Percentiles rank a stretch among this genome's conserved stretches.
Conservation (phyloP, 2,329 filamentous ascomycete species). For the Plenodomus biglobosus region DNA sequence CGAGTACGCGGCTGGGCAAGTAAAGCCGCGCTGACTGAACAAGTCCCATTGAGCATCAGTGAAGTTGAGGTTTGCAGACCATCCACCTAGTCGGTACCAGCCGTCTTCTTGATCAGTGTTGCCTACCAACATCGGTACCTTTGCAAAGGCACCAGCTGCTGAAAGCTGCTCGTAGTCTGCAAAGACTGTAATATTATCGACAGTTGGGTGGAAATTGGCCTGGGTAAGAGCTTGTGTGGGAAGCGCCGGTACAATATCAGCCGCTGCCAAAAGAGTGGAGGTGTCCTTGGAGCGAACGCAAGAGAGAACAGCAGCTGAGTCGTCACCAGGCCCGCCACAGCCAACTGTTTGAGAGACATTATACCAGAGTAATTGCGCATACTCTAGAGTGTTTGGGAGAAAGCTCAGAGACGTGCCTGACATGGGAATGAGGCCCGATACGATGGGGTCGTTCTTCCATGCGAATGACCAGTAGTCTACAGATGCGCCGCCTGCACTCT, state of each 20-base stretch:
- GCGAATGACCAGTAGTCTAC: conserved; percentile 56
- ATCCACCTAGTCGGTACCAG: conserved; percentile 32
- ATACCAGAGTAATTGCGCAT: conserved; percentile 30
- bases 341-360: conserved; percentile 46
- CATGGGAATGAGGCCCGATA: conserved; percentile 50
- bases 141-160: conserved; percentile 24
- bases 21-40: conserved; percentile 28
- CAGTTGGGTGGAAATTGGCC: conserved; percentile 35
- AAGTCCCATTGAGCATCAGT: conserved; percentile 28
- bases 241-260: conserved; percentile 28
- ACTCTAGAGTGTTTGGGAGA: conserved; percentile 27
- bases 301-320: conserved; percentile 30
- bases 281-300: conserved; percentile 42
- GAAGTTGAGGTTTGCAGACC: conserved; percentile 21
- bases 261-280: conserved; percentile 24
- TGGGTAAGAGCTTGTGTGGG: conserved; percentile 27
- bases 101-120: conserved; percentile 31
- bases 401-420: conserved; percentile 51
- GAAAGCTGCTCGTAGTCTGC: conserved; percentile 30
- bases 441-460: conserved; percentile 52
- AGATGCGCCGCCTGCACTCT: conserved; percentile 43
- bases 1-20: conserved; percentile 23
- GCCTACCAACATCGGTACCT: conserved; percentile 26
- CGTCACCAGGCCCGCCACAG: conserved; percentile 32
- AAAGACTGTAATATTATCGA: conserved; percentile 37